Evolutionary conservation across 2,329 filamentous ascomycete species (phyloP), one percentile per base, ranked within the genome.

Genomic region (Tricladium varicosporioides): DNA sequence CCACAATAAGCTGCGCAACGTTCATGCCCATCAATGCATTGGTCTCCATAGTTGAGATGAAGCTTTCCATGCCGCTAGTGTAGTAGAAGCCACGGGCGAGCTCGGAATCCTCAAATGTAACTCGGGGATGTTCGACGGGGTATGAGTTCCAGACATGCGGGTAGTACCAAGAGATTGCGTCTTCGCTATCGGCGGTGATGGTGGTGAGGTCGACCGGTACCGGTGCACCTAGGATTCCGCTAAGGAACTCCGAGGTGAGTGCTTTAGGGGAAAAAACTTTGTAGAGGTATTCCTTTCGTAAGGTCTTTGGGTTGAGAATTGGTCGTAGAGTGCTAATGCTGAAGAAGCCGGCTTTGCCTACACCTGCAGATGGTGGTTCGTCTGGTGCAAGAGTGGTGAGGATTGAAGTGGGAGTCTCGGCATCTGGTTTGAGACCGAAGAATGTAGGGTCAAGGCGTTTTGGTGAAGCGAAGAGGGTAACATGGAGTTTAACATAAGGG

Each of bases 1-100:
- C 83, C 0, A 85, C 78, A 47, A 93, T 78, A 53, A 94, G 74
- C 61, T 79, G 80, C 8, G 90, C 91, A 16, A 94, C 86, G 69
- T 94, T 94, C 81, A 83, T 91, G 0, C 94, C 94, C 85, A 94
- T 94, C 64, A 97, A 73, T 1, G 91, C 89, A 71, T 87, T 96
- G 5, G 94, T 97, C 78, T 99, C 94, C 94, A 99, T 97, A 0
- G 92, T 96, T 9, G 89, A 94, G 64, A 97, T 95, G 71, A 99
- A 97, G 64, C 88, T 88, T 74, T 97, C 93, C 45, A 97, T 95
- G 2, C 84, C 85, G 10, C 83, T 85, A 0, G 85, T 88, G 69
- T 88, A 88, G 72, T 85, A 94, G 13, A 93, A 67, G 0, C 84
- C 83, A 5, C 80, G 73, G 5, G 83, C 85, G 2, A 97, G 70